A percentile compares a stretch with the other conserved stretches of the same genome.
These are phyloP conservation scores for Aspergillus ochraceus DNA, from an alignment of 2,329 filamentous ascomycete genomes.

Conservation along the genomic window DNA sequence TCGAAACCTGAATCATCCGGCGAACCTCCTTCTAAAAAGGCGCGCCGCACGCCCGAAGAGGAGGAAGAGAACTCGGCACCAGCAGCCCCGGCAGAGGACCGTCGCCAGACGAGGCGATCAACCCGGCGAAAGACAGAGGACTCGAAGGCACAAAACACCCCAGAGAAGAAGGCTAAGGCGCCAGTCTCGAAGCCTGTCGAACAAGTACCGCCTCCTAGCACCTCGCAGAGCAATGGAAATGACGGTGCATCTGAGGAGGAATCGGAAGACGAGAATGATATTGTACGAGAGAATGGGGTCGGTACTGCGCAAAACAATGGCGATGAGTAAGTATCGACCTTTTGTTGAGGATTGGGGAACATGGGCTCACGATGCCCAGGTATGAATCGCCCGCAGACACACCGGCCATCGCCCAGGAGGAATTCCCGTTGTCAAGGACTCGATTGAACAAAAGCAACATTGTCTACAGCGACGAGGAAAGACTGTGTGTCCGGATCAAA, in stretches of 20 bases:
- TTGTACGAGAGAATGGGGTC: conserved; percentile 22
- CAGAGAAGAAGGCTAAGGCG: conserved; percentile 9
- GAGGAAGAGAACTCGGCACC: conserved; percentile 19
- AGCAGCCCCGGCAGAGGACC: conserved; percentile 14
- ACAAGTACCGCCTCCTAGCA: background rate
- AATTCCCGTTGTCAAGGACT: conserved; percentile 42
- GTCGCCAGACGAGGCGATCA: conserved; percentile 19
- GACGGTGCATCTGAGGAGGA: conserved; percentile 19
- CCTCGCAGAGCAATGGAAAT: background rate
- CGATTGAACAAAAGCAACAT: conserved; percentile 38
- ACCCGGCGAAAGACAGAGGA: conserved; percentile 20
- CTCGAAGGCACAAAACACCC: conserved; percentile 12
- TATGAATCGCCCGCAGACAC: conserved; percentile 34
- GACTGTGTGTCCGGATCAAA: conserved; percentile 41
- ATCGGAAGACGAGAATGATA: conserved; percentile 15
- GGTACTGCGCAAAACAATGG: conserved; percentile 25
- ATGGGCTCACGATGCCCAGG: conserved; percentile 21
- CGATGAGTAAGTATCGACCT: conserved; percentile 23
- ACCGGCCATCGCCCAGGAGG: conserved; percentile 34
- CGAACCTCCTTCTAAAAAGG: conserved; percentile 38
- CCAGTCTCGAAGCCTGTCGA: conserved; percentile 7
- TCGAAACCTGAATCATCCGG: conserved; percentile 16
- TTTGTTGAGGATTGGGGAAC: background rate
- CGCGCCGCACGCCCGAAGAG: conserved; percentile 26
- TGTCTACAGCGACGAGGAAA: conserved; percentile 38